Conservation (phyloP, 2,329 filamentous ascomycete genomes). For the Proliferodiscus dingleyae region DNA sequence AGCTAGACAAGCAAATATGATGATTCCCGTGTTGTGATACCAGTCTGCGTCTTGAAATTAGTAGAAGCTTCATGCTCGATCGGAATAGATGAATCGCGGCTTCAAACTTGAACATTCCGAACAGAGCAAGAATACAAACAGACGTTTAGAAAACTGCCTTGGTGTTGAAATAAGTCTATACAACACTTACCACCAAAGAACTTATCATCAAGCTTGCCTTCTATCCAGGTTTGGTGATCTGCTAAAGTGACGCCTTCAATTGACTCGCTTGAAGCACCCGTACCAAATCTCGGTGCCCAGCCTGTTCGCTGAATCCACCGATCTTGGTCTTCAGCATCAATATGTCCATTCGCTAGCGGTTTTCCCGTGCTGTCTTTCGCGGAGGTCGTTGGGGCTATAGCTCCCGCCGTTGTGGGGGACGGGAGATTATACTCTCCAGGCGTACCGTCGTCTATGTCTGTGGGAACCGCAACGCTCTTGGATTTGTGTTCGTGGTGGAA, state of each 20-base stretch:
- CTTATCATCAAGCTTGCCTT: slow-evolving; percentile 78
- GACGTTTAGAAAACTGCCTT: no score
- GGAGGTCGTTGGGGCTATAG: slow-evolving; percentile 46
- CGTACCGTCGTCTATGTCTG: slow-evolving; percentile 71
- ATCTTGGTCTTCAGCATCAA: slow-evolving; percentile 50
- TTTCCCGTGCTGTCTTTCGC: slow-evolving; percentile 44
- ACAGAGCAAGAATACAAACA: no score
- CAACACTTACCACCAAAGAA: slow-evolving; percentile 71
- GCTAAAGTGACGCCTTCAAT: slow-evolving; percentile 62
- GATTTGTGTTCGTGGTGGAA: slow-evolving; percentile 57
- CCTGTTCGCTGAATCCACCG: slow-evolving; percentile 60
- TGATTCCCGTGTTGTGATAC: slow-evolving; percentile 96
- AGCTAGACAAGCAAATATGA: slow-evolving; percentile 83
- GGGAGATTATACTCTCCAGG: slow-evolving; percentile 73
- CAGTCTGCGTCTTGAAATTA: slow-evolving; percentile 58
- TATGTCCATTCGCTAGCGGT: slow-evolving; percentile 43
- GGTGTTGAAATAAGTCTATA: no score
- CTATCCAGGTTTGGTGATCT: slow-evolving; percentile 84
- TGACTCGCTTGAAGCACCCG: slow-evolving; percentile 45
- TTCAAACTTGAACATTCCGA: no score
- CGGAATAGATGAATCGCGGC: no score
- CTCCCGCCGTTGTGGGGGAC: slow-evolving; percentile 65
- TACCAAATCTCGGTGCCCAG: slow-evolving; percentile 84
- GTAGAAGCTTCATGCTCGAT: slow-evolving; percentile 1
- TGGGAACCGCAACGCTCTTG: slow-evolving; percentile 66